Evolutionary conservation across 495 filamentous ascomycete genomes (phyloP).

Genomic region (Venustampulla echinocandica): DNA sequence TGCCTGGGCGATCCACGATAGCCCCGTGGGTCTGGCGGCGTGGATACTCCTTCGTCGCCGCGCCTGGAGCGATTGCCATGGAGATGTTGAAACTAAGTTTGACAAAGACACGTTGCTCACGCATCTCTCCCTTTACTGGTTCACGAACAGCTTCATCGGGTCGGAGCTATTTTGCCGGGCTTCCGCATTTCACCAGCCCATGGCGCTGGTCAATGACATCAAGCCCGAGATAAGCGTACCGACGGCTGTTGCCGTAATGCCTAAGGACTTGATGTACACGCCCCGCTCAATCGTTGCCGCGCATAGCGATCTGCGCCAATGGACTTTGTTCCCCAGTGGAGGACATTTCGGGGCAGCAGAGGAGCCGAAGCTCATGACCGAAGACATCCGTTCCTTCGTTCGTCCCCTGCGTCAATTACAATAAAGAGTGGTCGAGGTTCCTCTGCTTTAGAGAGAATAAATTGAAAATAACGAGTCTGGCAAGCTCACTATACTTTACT

Average conservation of each 20-base stretch:
- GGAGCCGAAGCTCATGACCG: neutral
- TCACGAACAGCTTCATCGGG: neutral
- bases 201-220: neutral
- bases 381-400: neutral
- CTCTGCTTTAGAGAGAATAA: too few species aligned
- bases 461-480: too few species aligned
- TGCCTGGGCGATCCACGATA: constrained; percentile 1
- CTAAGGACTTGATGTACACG: neutral
- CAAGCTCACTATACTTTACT: too few species aligned
- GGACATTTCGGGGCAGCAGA: neutral
- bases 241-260: neutral
- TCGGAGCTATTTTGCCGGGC: constrained; percentile 3
- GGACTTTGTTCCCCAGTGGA: neutral
- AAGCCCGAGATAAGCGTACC: neutral
- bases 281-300: neutral
- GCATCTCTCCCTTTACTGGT: constrained; percentile 4
- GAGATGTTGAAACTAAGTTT: constrained; percentile 1
- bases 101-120: neutral
- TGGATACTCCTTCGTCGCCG: neutral
- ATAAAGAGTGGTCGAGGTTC: too few species aligned
- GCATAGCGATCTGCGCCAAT: constrained; percentile 1
- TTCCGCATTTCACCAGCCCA: neutral
- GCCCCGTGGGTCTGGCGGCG: constrained; percentile 3
- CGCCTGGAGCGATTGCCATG: constrained; percentile 4
- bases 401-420: neutral